Base-by-base conservation (phyloP, 1,284 basidiomycete species). In the Naganishia sp. region DNA sequence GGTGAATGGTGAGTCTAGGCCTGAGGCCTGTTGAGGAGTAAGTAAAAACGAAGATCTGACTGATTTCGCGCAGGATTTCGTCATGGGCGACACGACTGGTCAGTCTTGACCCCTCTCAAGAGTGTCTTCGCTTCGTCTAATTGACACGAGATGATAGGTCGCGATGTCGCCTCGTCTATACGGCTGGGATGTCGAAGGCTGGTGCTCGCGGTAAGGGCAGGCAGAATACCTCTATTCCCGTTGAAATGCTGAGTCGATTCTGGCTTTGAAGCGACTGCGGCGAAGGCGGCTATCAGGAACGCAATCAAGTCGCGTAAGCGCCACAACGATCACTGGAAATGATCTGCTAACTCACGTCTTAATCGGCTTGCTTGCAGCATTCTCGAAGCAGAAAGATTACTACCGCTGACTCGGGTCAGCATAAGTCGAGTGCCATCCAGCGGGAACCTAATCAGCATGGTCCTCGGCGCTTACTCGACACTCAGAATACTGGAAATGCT, bases 151-250 rank as follows among this genome's bases (percentile, higher is more conserved):
- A 10, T 16, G 31, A 0, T 44, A 64, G 57, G 46, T 65, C 16
- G 43, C 48, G 0, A 18, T 65, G 36, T 36, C 39, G 2, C 56
- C 55, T 21, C 55, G 64, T 43, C 23, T 60, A 7, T 16, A 36
- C 44, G 67, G 67, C 9, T 65, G 63, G 63, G 67, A 65, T 36
- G n/a, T 43, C 10, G 67, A 68, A 45, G 63, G 67, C 18, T 68
- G 67, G 67, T 68, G 67, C 25, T 68, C 67, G 5, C 54, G 49
- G 54, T 57, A 53, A n/a, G 64, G 31, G 36, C 36, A 39, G 36
- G 10, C 33, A 55, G 31, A 21, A 9, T 52, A 4, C 15, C 18
- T 28, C 6, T 10, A 6, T 44, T 15, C 31, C 2, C 6, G 1
- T 52, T 39, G n/a, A 16, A 28, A 49, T 33, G 25, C 21, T 36